A percentile compares a stretch with the other conserved stretches of the same genome.
Evolutionary conservation across 1,139 yeast genomes (phyloP).

Genomic region (Hansenula sp.): DNA sequence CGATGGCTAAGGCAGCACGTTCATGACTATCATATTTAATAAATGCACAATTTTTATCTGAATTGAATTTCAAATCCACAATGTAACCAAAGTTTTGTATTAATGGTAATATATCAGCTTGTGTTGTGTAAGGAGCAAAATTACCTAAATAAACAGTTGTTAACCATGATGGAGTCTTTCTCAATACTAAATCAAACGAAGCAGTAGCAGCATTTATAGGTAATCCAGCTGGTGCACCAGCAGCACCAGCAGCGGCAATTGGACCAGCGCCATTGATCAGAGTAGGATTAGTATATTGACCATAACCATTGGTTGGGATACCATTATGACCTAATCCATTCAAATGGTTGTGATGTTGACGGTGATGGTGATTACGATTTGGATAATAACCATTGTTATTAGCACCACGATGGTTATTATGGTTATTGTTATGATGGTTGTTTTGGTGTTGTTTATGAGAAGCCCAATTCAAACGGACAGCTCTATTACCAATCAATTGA

Average conservation of each 20-base stretch:
- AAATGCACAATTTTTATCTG: slow-evolving; percentile 82
- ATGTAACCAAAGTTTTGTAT: slow-evolving; percentile 79
- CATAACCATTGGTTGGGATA: slow-evolving; percentile 1
- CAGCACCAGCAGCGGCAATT: slow-evolving; percentile 1
- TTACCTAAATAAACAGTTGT: slow-evolving; percentile 90
- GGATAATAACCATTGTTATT: slow-evolving; percentile 8
- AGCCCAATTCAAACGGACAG: slow-evolving; percentile 88
- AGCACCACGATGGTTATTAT: slow-evolving; percentile 5
- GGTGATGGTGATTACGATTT: slow-evolving; percentile 7
- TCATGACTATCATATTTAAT: slow-evolving; percentile 85
- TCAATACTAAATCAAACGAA: slow-evolving; percentile 63
- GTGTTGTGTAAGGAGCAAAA: slow-evolving; percentile 72
- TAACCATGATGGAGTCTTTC: slow-evolving; percentile 80
- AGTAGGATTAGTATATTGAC: slow-evolving; percentile 6
- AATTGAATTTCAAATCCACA: slow-evolving; percentile 75
- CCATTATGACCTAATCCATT: background rate
- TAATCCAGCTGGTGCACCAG: slow-evolving; percentile 12
- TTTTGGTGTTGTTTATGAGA: slow-evolving; percentile 56
- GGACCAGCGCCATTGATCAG: slow-evolving; percentile 3
- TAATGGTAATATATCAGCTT: slow-evolving; percentile 70
- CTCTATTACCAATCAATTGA: slow-evolving; percentile 64
- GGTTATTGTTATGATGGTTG: slow-evolving; percentile 17
- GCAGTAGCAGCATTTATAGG: slow-evolving; percentile 40
- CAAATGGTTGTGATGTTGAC: slow-evolving; percentile 7
- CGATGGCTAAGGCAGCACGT: slow-evolving; percentile 84